A percentile compares a stretch with the other conserved stretches of the same genome.
Evolutionary conservation across 2,329 filamentous ascomycete genomes (phyloP).

Genomic region (Phialemoniopsis sp.): DNA sequence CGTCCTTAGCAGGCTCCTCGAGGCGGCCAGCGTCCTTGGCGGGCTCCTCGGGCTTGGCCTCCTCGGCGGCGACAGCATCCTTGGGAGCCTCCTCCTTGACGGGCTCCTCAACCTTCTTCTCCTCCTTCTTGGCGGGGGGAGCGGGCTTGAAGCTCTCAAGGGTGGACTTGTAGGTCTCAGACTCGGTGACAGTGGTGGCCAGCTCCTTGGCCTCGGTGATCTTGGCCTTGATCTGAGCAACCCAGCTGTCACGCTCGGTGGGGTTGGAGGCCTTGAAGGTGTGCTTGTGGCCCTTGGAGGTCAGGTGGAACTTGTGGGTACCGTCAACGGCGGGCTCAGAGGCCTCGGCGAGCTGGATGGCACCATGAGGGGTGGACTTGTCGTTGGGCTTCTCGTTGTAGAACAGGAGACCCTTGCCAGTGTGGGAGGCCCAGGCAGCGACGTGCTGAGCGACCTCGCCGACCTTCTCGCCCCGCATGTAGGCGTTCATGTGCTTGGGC

Average conservation of each 20-base stretch:
- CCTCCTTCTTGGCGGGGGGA: conserved; percentile 34
- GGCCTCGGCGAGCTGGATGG: conserved; percentile 71
- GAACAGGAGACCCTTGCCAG: conserved; percentile 92
- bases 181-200: conserved; percentile 67
- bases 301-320: conserved; percentile 79
- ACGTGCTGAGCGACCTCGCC: conserved; percentile 70
- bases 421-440: conserved; percentile 86
- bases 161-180: conserved; percentile 84
- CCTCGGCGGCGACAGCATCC: conserved; percentile 22
- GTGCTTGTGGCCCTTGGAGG: conserved; percentile 85
- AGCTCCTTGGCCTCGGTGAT: conserved; percentile 80
- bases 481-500: conserved; percentile 67
- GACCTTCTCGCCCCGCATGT: conserved; percentile 86
- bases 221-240: conserved; percentile 77
- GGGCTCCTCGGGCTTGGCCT: conserved; percentile 16
- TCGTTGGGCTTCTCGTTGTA: conserved; percentile 79
- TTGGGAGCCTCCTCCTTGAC: conserved; percentile 26
- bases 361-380: conserved; percentile 74
- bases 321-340: conserved; percentile 74
- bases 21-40: conserved; percentile 25
- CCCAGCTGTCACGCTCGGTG: conserved; percentile 89
- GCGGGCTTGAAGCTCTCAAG: conserved; percentile 64
- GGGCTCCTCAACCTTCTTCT: conserved; percentile 38
- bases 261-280: conserved; percentile 76
- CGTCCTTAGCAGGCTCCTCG: conserved; percentile 46